phyloP scores from a whole-genome alignment of 2,329 filamentous ascomycete genomes.

The Diaporthe aspalathi region DNA sequence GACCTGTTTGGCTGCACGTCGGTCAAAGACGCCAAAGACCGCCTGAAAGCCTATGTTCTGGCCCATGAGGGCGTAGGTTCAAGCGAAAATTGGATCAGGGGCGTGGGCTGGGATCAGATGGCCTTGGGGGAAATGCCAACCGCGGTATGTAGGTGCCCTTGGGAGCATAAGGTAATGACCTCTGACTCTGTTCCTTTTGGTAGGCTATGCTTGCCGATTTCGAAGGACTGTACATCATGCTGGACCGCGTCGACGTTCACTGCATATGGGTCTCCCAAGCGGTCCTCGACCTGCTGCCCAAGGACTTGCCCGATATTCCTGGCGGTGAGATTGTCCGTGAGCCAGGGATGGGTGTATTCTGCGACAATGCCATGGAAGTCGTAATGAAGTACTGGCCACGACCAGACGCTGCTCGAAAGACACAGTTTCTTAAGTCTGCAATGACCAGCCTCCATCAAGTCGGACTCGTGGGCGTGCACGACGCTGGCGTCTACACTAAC shows the following conservation, averaged over 20 bases:
- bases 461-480: conserved; percentile 76
- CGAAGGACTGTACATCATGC: conserved; percentile 71
- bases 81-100: conserved; percentile 70
- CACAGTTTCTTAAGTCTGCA: conserved; percentile 66
- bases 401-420: conserved; percentile 64
- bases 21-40: conserved; percentile 63
- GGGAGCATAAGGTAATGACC: neutral
- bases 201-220: conserved; percentile 68
- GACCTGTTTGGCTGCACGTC: conserved; percentile 70
- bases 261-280: conserved; percentile 76
- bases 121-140: conserved; percentile 73
- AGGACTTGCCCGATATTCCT: conserved; percentile 63
- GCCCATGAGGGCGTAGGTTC: conserved; percentile 63
- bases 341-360: conserved; percentile 76
- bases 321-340: conserved; percentile 72
- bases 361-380: conserved; percentile 78
- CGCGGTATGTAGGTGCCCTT: conserved; percentile 58
- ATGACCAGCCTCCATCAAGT: conserved; percentile 72
- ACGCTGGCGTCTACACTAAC: conserved; percentile 70
- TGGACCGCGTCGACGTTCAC: conserved; percentile 77
- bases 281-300: conserved; percentile 70
- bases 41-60: conserved; percentile 64
- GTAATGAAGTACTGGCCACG: conserved; percentile 68
- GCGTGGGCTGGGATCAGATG: conserved; percentile 78
- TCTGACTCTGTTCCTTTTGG: neutral